Evolutionary conservation across 202 grass and related monocot genomes (phyloP).

Genomic region (Miscanthus sacchariflorus): DNA sequence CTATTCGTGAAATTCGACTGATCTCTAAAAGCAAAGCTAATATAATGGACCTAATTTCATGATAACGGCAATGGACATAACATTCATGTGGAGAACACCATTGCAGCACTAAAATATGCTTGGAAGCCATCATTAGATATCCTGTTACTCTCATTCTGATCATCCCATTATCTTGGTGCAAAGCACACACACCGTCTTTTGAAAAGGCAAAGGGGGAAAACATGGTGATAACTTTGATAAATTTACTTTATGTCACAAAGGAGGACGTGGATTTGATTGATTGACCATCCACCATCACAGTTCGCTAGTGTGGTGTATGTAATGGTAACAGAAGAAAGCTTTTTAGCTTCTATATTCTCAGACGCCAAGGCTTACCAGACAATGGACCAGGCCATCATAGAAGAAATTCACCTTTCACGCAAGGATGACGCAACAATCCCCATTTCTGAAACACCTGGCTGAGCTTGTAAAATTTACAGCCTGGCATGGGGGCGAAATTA

Average conservation of each 20-base stretch:
- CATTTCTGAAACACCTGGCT: background rate
- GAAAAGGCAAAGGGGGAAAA: conserved; percentile 11
- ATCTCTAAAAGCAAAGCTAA: conserved; percentile 10
- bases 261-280: conserved; percentile 12
- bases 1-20: background rate
- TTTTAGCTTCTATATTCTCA: background rate
- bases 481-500: background rate
- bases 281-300: conserved; percentile 18
- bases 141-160: conserved; percentile 37
- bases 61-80: background rate
- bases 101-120: conserved; percentile 32
- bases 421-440: background rate
- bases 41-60: background rate
- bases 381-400: background rate
- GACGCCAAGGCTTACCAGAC: background rate
- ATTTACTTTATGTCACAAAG: conserved; percentile 34
- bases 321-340: background rate
- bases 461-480: background rate
- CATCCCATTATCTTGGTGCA: conserved; percentile 47
- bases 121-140: conserved; percentile 32
- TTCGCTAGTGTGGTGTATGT: background rate
- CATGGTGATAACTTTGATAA: conserved; percentile 15
- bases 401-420: background rate
- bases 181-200: conserved; percentile 20
- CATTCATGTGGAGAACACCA: background rate